Evolutionary conservation across 257 asterid species (phyloP).

Genomic region (Nicotiana knightiana): DNA sequence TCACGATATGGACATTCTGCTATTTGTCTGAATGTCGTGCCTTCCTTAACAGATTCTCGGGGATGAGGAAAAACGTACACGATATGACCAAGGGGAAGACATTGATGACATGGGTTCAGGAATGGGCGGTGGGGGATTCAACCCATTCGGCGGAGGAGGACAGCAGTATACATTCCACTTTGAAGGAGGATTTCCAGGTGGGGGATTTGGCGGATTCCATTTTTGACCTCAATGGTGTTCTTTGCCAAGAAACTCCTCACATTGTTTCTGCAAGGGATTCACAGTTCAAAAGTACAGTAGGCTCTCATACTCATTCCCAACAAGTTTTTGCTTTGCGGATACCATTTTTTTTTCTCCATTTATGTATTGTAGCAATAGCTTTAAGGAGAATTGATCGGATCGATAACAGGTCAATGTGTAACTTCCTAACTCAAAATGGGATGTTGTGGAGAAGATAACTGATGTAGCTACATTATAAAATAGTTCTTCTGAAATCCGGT

Average conservation of each 20-base stretch:
- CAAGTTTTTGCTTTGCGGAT: not conserved
- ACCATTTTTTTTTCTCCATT: not conserved
- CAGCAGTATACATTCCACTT: constrained; percentile 78
- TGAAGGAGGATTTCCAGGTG: constrained; percentile 73
- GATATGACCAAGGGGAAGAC: constrained; percentile 86
- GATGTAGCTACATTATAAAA: not conserved
- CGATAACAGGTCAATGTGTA: not conserved
- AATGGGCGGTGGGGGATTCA: constrained; percentile 58
- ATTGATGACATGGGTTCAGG: constrained; percentile 61
- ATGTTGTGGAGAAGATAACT: not conserved
- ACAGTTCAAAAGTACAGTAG: not conserved
- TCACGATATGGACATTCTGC: not conserved
- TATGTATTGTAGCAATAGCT: not conserved
- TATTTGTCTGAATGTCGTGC: not conserved
- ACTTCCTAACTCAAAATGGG: not conserved
- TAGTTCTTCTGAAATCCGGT: not conserved
- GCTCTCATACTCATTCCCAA: not conserved
- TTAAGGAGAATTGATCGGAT: not conserved
- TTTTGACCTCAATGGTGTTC: constrained; percentile 27
- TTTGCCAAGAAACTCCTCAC: constrained; percentile 2
- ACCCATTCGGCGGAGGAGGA: constrained; percentile 80
- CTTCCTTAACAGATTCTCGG: constrained; percentile 52
- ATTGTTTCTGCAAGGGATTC: not conserved
- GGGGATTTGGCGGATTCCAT: constrained; percentile 69
- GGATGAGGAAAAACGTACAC: constrained; percentile 78